Conservation (phyloP, 441 rosid species). For the Hypseocharis bilobata region DNA sequence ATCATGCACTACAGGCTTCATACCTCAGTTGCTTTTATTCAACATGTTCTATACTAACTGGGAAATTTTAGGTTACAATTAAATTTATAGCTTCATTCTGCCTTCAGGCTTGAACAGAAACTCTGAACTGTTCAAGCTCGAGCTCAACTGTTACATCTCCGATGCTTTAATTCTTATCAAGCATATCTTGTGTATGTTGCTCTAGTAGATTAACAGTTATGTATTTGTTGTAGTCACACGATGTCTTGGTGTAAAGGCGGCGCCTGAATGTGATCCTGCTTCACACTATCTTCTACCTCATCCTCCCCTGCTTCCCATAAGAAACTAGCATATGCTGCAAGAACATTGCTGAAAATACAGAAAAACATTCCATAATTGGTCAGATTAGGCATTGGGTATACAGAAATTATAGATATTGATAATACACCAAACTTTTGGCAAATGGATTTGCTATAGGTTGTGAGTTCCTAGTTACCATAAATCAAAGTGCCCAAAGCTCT, state of each 20-base stretch:
- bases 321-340: slow-evolving; percentile 71
- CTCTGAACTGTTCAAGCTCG: too few species aligned
- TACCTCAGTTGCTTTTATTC: too few species aligned
- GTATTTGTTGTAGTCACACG: slow-evolving; percentile 15
- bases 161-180: background rate
- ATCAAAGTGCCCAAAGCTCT: background rate
- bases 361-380: background rate
- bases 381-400: background rate
- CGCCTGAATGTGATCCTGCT: slow-evolving; percentile 20
- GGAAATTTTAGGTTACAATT: too few species aligned
- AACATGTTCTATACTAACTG: too few species aligned
- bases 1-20: too few species aligned
- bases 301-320: slow-evolving; percentile 59
- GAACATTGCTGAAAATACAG: slow-evolving; percentile 40
- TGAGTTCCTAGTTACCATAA: background rate
- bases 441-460: background rate
- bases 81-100: too few species aligned
- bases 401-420: too few species aligned
- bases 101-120: too few species aligned
- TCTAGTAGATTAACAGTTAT: background rate
- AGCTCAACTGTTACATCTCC: background rate
- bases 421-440: too few species aligned
- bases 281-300: slow-evolving; percentile 22
- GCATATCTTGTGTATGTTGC: background rate
- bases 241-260: slow-evolving; percentile 15